These are phyloP conservation scores for Plasmodium berghei DNA, from an alignment of 169 alveolate genomes.

Conservation along the genomic window DNA sequence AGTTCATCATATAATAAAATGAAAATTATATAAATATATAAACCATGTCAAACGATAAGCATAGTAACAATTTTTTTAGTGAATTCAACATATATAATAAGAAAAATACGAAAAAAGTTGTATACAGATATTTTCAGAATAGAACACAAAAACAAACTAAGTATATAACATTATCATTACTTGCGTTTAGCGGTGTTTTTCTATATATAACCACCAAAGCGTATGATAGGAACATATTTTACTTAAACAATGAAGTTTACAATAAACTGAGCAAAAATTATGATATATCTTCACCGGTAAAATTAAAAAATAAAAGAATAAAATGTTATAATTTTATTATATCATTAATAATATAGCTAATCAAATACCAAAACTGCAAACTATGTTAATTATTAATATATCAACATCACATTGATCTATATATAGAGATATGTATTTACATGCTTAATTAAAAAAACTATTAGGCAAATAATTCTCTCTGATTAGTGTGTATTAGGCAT, in stretches of 20 bases:
- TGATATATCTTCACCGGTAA: conserved; percentile 77
- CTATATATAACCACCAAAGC: conserved; percentile 67
- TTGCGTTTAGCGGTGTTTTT: conserved; percentile 61
- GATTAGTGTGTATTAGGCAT: no score
- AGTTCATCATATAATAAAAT: neutral
- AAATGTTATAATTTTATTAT: no score
- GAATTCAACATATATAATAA: conserved; percentile 75
- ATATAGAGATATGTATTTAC: no score
- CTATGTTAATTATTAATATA: no score
- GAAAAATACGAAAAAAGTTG: conserved; percentile 71
- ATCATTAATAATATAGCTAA: no score
- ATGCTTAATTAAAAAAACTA: no score
- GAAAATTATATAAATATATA: conserved; percentile 9
- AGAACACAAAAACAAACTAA: conserved; percentile 76
- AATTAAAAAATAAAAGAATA: neutral
- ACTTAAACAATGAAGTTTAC: conserved; percentile 72
- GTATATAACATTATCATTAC: conserved; percentile 63
- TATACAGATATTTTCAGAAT: conserved; percentile 74
- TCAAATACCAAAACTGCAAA: no score
- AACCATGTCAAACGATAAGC: conserved; percentile 72
- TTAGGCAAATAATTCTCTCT: no score
- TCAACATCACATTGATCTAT: no score
- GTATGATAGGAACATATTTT: conserved; percentile 72
- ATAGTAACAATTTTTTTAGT: conserved; percentile 70
- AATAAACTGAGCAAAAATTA: conserved; percentile 50